Evolutionary conservation across 1,139 yeast species (phyloP).

Genomic region (Scheffersomyces insectosa): DNA sequence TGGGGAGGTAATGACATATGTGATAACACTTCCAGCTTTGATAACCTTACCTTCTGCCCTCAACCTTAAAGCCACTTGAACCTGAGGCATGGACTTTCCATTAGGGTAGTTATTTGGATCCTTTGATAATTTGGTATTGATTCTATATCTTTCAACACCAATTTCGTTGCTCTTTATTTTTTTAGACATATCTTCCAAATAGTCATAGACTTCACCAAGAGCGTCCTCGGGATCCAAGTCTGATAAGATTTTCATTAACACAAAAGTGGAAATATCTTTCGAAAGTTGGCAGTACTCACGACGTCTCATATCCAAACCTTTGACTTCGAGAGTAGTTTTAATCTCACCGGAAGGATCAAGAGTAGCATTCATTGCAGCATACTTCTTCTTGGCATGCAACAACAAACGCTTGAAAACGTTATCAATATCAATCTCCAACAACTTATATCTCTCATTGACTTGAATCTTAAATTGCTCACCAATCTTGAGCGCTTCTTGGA

Average conservation of each 20-base stretch:
- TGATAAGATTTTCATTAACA: constrained; percentile 69
- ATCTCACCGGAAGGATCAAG: constrained; percentile 54
- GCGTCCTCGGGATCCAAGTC: constrained; percentile 80
- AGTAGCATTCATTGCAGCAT: constrained; percentile 80
- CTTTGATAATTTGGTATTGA: constrained; percentile 73
- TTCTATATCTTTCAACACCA: constrained; percentile 64
- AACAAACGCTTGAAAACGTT: constrained; percentile 84
- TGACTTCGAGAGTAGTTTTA: constrained; percentile 69
- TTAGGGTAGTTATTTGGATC: constrained; percentile 75
- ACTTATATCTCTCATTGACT: constrained; percentile 85
- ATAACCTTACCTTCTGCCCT: constrained; percentile 79
- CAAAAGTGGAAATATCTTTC: constrained; percentile 80
- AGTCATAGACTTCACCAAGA: constrained; percentile 68
- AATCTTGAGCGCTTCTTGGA: constrained; percentile 72
- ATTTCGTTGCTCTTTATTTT: constrained; percentile 64
- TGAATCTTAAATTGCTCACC: constrained; percentile 82
- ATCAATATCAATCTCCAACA: constrained; percentile 93
- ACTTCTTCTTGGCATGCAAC: constrained; percentile 95
- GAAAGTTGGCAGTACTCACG: constrained; percentile 95
- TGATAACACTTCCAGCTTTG: constrained; percentile 87
- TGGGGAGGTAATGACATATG: constrained; percentile 70
- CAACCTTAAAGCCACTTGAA: constrained; percentile 85
- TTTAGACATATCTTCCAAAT: constrained; percentile 60
- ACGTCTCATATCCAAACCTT: constrained; percentile 95
- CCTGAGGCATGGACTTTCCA: constrained; percentile 88